Conservation (phyloP, 1,139 yeast species). For the Pichia sp. region DNA sequence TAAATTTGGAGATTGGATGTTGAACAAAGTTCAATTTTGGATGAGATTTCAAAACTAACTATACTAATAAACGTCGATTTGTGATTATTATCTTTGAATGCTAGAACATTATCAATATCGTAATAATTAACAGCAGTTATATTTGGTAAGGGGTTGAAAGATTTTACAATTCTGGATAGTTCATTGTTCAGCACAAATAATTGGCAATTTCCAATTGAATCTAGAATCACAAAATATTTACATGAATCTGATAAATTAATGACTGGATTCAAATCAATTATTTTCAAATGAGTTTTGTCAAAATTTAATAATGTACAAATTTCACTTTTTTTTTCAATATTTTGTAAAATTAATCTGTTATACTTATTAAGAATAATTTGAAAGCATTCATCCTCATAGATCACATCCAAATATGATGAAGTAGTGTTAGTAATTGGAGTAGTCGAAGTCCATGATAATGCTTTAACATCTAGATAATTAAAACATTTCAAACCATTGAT, state of each 20-base stretch:
- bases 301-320: conserved; percentile 7
- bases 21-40: not conserved
- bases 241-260: not conserved
- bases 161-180: not conserved
- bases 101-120: conserved; percentile 1
- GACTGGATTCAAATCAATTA: conserved; percentile 3
- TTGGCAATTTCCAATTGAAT: conserved; percentile 1
- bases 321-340: conserved; percentile 1
- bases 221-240: conserved; percentile 3
- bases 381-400: conserved; percentile 1
- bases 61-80: not conserved
- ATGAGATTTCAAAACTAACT: not conserved
- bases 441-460: not conserved
- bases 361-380: not conserved
- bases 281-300: not conserved
- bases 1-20: conserved; percentile 1
- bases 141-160: not conserved
- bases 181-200: not conserved
- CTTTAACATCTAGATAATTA: not conserved
- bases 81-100: not conserved
- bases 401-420: not conserved
- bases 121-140: not conserved
- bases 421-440: not conserved
- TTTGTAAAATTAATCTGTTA: conserved; percentile 3
- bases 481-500: not conserved